A percentile compares a stretch with the other conserved stretches of the same genome.
phyloP scores from a whole-genome alignment of 345 rosid species.

The Eucalyptus rudis region DNA sequence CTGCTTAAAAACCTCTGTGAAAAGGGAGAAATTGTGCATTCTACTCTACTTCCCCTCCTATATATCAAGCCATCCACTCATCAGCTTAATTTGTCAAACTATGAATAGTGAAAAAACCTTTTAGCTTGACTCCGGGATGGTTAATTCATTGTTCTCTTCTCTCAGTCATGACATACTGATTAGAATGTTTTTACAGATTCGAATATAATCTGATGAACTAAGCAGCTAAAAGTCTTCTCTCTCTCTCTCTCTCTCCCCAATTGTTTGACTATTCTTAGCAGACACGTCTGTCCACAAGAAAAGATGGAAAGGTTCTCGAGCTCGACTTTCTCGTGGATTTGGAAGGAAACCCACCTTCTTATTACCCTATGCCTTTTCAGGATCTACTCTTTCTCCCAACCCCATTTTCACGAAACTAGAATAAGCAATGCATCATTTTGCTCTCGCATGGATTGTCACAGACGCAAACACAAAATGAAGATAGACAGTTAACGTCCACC shows the following conservation, averaged over 20 bases:
- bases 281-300: neutral
- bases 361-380: neutral
- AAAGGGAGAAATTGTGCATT: neutral
- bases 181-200: neutral
- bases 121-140: neutral
- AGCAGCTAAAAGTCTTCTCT: neutral
- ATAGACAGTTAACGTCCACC: neutral
- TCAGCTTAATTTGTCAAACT: neutral
- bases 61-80: neutral
- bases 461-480: neutral
- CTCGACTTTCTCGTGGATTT: neutral
- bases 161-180: neutral
- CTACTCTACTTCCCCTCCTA: neutral
- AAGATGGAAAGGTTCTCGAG: neutral
- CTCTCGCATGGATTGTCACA: neutral
- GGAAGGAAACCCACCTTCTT: neutral
- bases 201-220: neutral
- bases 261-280: neutral
- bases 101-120: neutral
- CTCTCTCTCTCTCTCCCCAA: neutral
- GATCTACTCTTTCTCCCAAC: neutral
- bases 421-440: neutral
- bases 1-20: neutral
- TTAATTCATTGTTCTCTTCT: neutral
- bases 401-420: neutral